Conservation (phyloP, 345 rosid genomes). For the Dimocarpus longan region DNA sequence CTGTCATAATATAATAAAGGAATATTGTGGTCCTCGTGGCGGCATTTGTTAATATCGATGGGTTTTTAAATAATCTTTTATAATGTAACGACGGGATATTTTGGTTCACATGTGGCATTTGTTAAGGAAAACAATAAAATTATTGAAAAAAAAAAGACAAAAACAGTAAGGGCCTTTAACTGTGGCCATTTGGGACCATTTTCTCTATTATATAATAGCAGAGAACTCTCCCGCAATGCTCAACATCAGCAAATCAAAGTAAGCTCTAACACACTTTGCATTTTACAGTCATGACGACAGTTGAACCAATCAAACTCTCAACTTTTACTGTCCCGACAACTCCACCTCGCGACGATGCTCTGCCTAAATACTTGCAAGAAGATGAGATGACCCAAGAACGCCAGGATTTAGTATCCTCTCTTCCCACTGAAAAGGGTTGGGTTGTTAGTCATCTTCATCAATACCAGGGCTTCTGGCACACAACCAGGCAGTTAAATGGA, state of each 20-base stretch:
- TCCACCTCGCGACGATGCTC: neutral
- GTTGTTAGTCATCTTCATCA: slow-evolving; percentile 34
- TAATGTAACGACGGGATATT: no score
- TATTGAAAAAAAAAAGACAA: no score
- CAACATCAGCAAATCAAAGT: neutral
- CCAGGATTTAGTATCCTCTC: slow-evolving; percentile 37
- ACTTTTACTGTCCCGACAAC: neutral
- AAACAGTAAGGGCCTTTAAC: no score
- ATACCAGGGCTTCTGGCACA: slow-evolving; percentile 58
- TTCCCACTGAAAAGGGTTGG: slow-evolving; percentile 48
- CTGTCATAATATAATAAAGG: no score
- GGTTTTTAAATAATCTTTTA: no score
- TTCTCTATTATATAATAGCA: neutral
- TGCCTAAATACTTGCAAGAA: slow-evolving; percentile 42
- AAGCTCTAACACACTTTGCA: neutral
- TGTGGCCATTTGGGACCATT: no score
- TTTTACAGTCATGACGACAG: neutral
- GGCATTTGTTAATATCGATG: no score
- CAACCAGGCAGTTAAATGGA: slow-evolving; percentile 36
- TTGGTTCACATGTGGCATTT: no score
- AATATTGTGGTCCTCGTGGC: no score
- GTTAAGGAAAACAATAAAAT: no score
- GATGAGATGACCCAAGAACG: slow-evolving; percentile 36
- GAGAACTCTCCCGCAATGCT: no score
- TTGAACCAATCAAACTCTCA: neutral